Percentiles rank a stretch among this genome's conserved stretches.
Evolutionary conservation across 106 monocot genomes (phyloP).

Genomic region (Narthecium ossifragum): DNA sequence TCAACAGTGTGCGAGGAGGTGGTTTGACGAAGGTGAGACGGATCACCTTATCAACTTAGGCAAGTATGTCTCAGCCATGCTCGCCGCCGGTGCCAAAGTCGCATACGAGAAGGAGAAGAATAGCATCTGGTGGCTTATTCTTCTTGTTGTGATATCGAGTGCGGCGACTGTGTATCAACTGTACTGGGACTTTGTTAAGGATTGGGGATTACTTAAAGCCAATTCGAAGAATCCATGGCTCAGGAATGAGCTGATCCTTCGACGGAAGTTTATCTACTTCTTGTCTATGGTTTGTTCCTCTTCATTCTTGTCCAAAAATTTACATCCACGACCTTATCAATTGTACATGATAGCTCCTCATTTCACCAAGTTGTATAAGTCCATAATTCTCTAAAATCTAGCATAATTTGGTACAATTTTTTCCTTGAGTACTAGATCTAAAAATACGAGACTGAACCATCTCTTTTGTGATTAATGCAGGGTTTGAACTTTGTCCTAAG

Average conservation of each 20-base stretch:
- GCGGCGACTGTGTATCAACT: constrained; percentile 79
- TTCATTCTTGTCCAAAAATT: not conserved
- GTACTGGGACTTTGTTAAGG: constrained; percentile 99
- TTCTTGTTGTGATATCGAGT: constrained; percentile 74
- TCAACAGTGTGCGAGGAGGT: constrained; percentile 66
- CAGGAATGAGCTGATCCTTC: constrained; percentile 81
- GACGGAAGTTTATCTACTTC: constrained; percentile 81
- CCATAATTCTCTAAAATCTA: too few species aligned
- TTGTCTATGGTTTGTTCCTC: constrained; percentile 65
- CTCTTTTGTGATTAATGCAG: constrained; percentile 30
- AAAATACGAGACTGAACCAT: too few species aligned
- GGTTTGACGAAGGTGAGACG: constrained; percentile 78
- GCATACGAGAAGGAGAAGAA: constrained; percentile 90
- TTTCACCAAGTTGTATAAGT: too few species aligned
- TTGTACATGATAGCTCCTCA: too few species aligned
- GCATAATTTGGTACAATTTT: too few species aligned
- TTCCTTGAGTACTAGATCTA: too few species aligned
- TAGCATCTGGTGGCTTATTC: constrained; percentile 45
- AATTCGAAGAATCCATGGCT: constrained; percentile 94
- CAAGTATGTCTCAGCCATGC: constrained; percentile 81
- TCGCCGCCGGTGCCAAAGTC: constrained; percentile 74
- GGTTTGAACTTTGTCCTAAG: constrained; percentile 83
- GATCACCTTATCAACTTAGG: constrained; percentile 67
- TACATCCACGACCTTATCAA: too few species aligned
- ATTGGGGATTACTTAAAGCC: constrained; percentile 82